phyloP scores from a whole-genome alignment of 306 rosid genomes.

The Prunus campanulata region DNA sequence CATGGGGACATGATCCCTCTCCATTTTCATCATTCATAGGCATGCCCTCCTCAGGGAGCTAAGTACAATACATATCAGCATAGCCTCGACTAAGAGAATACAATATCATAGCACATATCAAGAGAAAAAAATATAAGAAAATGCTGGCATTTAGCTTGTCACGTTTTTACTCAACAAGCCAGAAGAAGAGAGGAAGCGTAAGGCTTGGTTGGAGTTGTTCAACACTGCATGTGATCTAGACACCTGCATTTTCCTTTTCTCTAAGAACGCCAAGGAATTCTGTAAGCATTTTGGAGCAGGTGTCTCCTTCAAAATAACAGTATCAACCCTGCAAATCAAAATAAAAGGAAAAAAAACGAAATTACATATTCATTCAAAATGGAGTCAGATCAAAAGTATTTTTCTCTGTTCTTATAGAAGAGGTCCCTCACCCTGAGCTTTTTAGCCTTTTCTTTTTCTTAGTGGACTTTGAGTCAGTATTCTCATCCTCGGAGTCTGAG shows the following conservation, averaged over 20 bases:
- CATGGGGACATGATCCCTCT: neutral
- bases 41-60: neutral
- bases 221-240: constrained; percentile 72
- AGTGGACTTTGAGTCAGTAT: constrained; percentile 36
- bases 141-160: neutral
- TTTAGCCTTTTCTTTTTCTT: constrained; percentile 58
- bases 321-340: constrained; percentile 56
- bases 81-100: neutral
- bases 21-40: neutral
- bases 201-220: constrained; percentile 75
- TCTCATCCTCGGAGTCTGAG: constrained; percentile 59
- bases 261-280: constrained; percentile 76
- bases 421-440: constrained; percentile 53
- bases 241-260: constrained; percentile 63
- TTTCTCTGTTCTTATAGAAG: neutral
- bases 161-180: constrained; percentile 51
- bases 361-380: constrained; percentile 7
- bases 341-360: neutral
- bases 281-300: constrained; percentile 61
- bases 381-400: neutral
- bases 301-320: constrained; percentile 50
- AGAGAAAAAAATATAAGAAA: neutral
- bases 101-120: neutral
- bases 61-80: neutral
- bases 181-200: constrained; percentile 63